Conservation (phyloP, 192 early-diverging fungal species). For the Gryganskiella cystojenkinii region DNA sequence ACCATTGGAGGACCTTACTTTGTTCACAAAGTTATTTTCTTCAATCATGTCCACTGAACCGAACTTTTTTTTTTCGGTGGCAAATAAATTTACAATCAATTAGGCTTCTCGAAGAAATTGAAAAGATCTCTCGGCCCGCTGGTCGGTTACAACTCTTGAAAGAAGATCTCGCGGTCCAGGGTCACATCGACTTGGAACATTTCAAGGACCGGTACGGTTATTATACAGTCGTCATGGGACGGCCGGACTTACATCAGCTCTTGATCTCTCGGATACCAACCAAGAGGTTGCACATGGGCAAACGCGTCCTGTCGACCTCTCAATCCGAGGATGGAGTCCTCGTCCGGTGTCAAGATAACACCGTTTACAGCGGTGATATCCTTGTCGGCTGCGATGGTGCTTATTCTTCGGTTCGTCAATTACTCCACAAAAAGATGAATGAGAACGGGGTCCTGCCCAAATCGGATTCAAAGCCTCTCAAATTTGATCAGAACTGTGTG, state of each 20-base stretch:
- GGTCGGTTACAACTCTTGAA: slow-evolving; percentile 37
- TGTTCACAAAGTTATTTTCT: background rate
- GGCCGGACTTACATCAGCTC: slow-evolving; percentile 37
- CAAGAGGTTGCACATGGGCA: slow-evolving; percentile 30
- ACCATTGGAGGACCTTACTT: background rate
- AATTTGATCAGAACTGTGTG: slow-evolving; percentile 50
- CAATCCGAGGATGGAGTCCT: slow-evolving; percentile 36
- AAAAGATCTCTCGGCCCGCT: slow-evolving; percentile 34
- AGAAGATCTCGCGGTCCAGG: slow-evolving; percentile 26
- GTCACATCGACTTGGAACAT: slow-evolving; percentile 37
- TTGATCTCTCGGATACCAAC: slow-evolving; percentile 23
- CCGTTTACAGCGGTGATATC: slow-evolving; percentile 44
- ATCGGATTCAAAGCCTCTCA: slow-evolving; percentile 41
- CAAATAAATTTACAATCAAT: background rate
- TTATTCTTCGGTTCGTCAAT: slow-evolving; percentile 44
- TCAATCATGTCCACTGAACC: background rate
- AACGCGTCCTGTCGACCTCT: slow-evolving; percentile 27
- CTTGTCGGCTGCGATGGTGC: slow-evolving; percentile 54
- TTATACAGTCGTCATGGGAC: slow-evolving; percentile 28
- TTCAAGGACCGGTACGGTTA: slow-evolving; percentile 46
- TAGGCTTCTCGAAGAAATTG: slow-evolving; percentile 35
- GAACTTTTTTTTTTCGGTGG: background rate
- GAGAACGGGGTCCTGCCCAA: slow-evolving; percentile 23
- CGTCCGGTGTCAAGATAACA: slow-evolving; percentile 32
- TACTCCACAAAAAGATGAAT: slow-evolving; percentile 36